Percentiles rank a stretch among this genome's conserved stretches.
Evolutionary conservation across 2,329 filamentous ascomycete genomes (phyloP).

Genomic region (Arthrobotrys conoides): DNA sequence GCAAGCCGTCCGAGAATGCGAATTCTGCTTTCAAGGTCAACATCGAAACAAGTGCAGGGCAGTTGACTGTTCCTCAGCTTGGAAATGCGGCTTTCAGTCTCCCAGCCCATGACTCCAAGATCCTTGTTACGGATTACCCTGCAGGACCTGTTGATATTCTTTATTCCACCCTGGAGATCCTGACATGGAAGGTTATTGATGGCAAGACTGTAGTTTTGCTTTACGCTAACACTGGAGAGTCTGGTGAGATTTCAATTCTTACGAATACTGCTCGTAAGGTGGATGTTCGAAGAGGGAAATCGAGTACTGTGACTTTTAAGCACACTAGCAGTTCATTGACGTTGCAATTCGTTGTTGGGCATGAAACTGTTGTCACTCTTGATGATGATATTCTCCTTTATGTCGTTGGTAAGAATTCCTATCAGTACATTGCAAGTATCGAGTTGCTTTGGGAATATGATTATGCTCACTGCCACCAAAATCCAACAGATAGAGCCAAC

Average conservation of each 20-base stretch:
- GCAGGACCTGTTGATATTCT: slow-evolving; percentile 74
- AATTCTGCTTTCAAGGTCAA: slow-evolving; percentile 63
- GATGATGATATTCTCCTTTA: slow-evolving; percentile 71
- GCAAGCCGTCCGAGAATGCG: slow-evolving; percentile 61
- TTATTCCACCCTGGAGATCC: slow-evolving; percentile 79
- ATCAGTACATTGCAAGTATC: slow-evolving; percentile 65
- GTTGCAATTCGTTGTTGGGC: slow-evolving; percentile 65
- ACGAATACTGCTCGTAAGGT: slow-evolving; percentile 66
- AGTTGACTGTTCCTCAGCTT: slow-evolving; percentile 71
- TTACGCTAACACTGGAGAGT: slow-evolving; percentile 75
- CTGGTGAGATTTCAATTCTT: slow-evolving; percentile 73
- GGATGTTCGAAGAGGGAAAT: slow-evolving; percentile 68
- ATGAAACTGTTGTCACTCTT: slow-evolving; percentile 71
- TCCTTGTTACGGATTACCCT: slow-evolving; percentile 78
- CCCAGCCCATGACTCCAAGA: slow-evolving; percentile 67
- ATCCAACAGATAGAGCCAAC: slow-evolving; percentile 70
- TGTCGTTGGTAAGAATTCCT: slow-evolving; percentile 68
- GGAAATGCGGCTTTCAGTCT: slow-evolving; percentile 72
- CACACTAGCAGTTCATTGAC: slow-evolving; percentile 64
- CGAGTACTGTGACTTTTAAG: slow-evolving; percentile 65
- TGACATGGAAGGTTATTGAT: slow-evolving; percentile 77
- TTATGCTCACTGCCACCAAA: slow-evolving; percentile 67
- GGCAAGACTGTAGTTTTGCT: slow-evolving; percentile 75
- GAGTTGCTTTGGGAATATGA: slow-evolving; percentile 3
- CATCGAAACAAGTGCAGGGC: slow-evolving; percentile 63